Evolutionary conservation across 768 basidiomycete species (phyloP), one percentile per base, ranked within the genome.

Genomic region (Zangia roseola): DNA sequence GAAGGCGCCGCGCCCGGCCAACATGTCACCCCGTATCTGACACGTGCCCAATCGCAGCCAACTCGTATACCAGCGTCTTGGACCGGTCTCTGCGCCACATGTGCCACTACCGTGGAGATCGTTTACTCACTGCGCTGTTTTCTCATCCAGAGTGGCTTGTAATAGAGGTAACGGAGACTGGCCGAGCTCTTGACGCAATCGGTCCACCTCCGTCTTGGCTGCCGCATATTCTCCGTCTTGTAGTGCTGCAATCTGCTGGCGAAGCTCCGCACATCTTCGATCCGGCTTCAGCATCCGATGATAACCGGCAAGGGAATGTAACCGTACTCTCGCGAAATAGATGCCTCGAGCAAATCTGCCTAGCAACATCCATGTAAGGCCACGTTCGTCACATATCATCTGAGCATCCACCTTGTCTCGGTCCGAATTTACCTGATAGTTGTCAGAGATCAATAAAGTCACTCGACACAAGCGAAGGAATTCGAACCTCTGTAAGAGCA

Each of bases 151-250:
- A 25, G 82, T 88, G 26, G 72, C 71, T 57, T 91, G 88, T 38
- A 92, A 57, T 57, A 77, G 83, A 3, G 88, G 88, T 12, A 91
- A 67, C 2, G 90, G 82, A 1, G 80, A 70, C 56, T 91, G 84
- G 1, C 88, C 90, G 7, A 92, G 80, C 61, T 92, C 89, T 43
- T 74, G 73, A 34, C 90, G 80, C 38, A 92, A 72, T 44, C 78
- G 71, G 61, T 92, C 90, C 40, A 92, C 90, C 53, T 91, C 88
- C 24, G 68, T 68, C 64, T 91, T 91, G 5, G 89, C 84, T 8
- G 69, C 64, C 13, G 84, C 74, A 60, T 92, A 92, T 54, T 91
- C 89, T 30, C 84, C 85, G 40, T 88, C 88, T 19, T 85, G 82
- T 10, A 92, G 73, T 12, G 70, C 66, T 31, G 73, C 69, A 52